A percentile compares a stretch with the other conserved stretches of the same genome.
Evolutionary conservation across 2,329 filamentous ascomycete genomes (phyloP).

Genomic region (Aspergillus spinulosporus): DNA sequence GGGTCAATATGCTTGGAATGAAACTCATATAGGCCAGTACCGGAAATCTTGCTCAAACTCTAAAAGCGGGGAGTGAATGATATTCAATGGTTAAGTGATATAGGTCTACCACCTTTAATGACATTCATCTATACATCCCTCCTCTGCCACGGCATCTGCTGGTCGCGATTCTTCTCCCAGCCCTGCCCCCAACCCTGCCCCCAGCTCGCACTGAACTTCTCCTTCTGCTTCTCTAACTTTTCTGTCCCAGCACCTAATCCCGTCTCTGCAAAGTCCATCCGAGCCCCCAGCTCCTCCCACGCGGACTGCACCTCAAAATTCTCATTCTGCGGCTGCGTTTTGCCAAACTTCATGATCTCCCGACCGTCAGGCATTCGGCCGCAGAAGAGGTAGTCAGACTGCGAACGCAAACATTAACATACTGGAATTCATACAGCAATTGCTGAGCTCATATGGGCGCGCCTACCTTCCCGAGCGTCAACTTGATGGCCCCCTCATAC

Average conservation of each 20-base stretch:
- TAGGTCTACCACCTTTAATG: too few species aligned
- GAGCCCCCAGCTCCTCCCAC: not conserved
- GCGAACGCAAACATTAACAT: not conserved
- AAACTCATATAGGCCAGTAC: too few species aligned
- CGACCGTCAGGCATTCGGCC: not conserved
- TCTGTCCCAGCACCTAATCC: not conserved
- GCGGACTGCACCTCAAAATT: not conserved
- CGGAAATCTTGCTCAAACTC: too few species aligned
- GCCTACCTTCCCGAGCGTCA: slow-evolving; percentile 48
- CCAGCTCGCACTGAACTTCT: not conserved
- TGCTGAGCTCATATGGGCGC: too few species aligned
- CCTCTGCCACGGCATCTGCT: not conserved
- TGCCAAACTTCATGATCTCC: not conserved
- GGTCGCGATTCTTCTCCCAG: not conserved
- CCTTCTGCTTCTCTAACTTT: not conserved
- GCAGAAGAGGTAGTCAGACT: not conserved
- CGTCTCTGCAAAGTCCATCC: not conserved
- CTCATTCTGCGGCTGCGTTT: not conserved
- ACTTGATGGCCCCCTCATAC: slow-evolving; percentile 52
- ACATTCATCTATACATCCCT: not conserved
- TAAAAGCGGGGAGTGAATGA: not conserved
- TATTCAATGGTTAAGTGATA: too few species aligned
- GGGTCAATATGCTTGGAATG: too few species aligned
- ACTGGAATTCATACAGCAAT: too few species aligned
- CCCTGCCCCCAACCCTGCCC: not conserved